Percentiles rank a stretch among this genome's conserved stretches.
Conservation (phyloP, 2,329 filamentous ascomycete species). For the Mycosphaerella sp. region DNA sequence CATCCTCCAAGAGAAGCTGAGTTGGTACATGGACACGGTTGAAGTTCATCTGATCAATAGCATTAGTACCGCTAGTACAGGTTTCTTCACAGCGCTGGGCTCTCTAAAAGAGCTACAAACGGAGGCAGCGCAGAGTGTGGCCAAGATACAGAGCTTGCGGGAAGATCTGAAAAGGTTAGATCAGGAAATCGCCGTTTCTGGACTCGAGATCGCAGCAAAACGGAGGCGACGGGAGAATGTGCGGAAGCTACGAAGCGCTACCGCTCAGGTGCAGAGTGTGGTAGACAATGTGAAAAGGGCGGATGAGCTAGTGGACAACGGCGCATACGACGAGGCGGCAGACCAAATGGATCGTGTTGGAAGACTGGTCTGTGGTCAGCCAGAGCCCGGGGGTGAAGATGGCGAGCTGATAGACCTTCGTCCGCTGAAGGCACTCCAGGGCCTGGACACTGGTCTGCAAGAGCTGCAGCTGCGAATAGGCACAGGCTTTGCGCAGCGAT, state of each 20-base stretch:
- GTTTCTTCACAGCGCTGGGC: slow-evolving; percentile 90
- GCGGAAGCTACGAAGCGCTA: slow-evolving; percentile 70
- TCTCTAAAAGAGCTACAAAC: slow-evolving; percentile 85
- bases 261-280: slow-evolving; percentile 73
- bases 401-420: slow-evolving; percentile 59
- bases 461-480: slow-evolving; percentile 75
- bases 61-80: slow-evolving; percentile 90
- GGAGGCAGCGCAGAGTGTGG: slow-evolving; percentile 85
- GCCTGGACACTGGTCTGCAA: slow-evolving; percentile 69
- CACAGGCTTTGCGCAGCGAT: slow-evolving; percentile 75
- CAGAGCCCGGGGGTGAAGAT: slow-evolving; percentile 36
- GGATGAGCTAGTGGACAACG: slow-evolving; percentile 73
- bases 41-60: slow-evolving; percentile 95
- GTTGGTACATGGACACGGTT: slow-evolving; percentile 99
- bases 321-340: slow-evolving; percentile 75
- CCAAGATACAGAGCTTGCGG: slow-evolving; percentile 73
- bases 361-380: slow-evolving; percentile 68
- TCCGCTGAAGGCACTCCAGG: slow-evolving; percentile 69
- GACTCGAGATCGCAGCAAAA: slow-evolving; percentile 78
- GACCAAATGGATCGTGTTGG: slow-evolving; percentile 72
- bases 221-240: slow-evolving; percentile 77
- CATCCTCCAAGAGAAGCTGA: slow-evolving; percentile 94
- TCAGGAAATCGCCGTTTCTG: slow-evolving; percentile 76
- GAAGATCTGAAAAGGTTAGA: slow-evolving; percentile 76
- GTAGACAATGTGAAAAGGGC: slow-evolving; percentile 68